Conservation (phyloP, 2,329 filamentous ascomycete genomes). For the Lachnellula suecica region DNA sequence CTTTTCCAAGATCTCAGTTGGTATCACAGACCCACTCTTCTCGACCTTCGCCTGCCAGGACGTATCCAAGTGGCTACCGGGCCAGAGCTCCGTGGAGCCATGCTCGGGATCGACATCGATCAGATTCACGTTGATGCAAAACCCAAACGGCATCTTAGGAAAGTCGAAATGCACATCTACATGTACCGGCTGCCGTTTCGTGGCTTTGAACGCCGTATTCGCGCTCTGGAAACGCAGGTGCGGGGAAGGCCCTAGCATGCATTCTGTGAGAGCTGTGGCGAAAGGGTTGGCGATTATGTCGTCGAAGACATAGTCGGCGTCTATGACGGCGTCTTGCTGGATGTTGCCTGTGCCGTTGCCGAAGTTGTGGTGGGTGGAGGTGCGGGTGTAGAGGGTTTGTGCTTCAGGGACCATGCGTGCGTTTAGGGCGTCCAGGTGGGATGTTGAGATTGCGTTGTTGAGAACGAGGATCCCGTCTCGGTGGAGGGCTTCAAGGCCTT, state of each 20-base stretch:
- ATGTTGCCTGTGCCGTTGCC: conserved; percentile 50
- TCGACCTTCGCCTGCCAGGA: conserved; percentile 39
- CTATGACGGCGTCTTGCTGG: conserved; percentile 58
- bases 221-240: conserved; percentile 59
- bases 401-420: conserved; percentile 60
- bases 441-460: conserved; percentile 49
- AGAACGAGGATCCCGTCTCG: conserved; percentile 57
- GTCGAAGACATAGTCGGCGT: conserved; percentile 47
- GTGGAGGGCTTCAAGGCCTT: conserved; percentile 74
- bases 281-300: conserved; percentile 55
- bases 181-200: conserved; percentile 54
- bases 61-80: conserved; percentile 32
- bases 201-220: conserved; percentile 55
- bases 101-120: conserved; percentile 33
- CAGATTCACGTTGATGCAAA: conserved; percentile 37
- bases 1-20: conserved; percentile 37
- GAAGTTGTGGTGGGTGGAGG: conserved; percentile 60
- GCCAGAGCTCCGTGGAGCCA: conserved; percentile 39
- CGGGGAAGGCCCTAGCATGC: conserved; percentile 52
- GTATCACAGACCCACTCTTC: conserved; percentile 56
- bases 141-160: conserved; percentile 42
- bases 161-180: conserved; percentile 59
- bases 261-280: conserved; percentile 54
- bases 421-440: conserved; percentile 54
- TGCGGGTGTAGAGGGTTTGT: conserved; percentile 47